phyloP scores from a whole-genome alignment of 495 filamentous ascomycete species.

The Melanomma pulvis-pyrius region DNA sequence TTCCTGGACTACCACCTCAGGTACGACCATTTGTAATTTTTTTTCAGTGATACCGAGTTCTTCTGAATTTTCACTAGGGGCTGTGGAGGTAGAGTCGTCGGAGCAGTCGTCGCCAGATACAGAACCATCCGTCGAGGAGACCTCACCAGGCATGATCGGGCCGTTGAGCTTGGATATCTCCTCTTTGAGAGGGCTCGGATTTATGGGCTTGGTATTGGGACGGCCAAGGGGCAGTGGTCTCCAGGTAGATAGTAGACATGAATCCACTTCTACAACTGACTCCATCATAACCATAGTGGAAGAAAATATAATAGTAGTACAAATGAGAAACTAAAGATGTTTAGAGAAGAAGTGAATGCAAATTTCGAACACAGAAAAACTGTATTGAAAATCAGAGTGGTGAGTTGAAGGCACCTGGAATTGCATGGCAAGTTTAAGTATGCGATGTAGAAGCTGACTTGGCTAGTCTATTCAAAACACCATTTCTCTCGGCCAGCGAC shows the following conservation, averaged over 20 bases:
- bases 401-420: neutral
- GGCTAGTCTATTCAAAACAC: neutral
- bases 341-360: neutral
- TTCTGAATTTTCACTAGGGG: slow-evolving; percentile 14
- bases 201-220: slow-evolving; percentile 1
- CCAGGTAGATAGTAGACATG: slow-evolving; percentile 7
- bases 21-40: neutral
- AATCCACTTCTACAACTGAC: slow-evolving; percentile 6
- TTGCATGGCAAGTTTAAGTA: slow-evolving; percentile 5
- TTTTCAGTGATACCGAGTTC: slow-evolving; percentile 2
- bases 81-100: slow-evolving; percentile 22
- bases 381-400: neutral
- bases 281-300: slow-evolving; percentile 24
- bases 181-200: neutral
- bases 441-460: neutral
- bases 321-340: neutral
- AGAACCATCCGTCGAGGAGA: slow-evolving; percentile 20
- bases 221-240: slow-evolving; percentile 21
- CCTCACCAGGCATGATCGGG: neutral
- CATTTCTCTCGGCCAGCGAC: slow-evolving; percentile 18
- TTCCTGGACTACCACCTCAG: neutral
- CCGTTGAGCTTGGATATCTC: neutral
- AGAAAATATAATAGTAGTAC: neutral
- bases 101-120: slow-evolving; percentile 22
- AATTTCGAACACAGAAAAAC: neutral